phyloP scores from a whole-genome alignment of 208 protist genomes.

The Borovskyia barvae region DNA sequence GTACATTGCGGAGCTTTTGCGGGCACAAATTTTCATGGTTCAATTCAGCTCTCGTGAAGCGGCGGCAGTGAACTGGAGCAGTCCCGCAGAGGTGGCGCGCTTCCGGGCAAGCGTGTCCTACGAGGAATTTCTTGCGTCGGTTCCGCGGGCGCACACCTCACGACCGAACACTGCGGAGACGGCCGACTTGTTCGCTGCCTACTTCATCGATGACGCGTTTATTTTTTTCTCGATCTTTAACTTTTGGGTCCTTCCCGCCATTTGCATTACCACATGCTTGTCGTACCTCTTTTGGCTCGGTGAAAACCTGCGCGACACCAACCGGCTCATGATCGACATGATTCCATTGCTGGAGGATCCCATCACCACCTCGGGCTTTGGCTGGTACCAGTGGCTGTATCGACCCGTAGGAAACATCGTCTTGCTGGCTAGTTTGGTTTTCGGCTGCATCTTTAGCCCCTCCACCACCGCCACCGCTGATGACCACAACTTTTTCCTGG shows the following conservation, averaged over 20 bases:
- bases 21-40: constrained; percentile 64
- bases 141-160: constrained; percentile 14
- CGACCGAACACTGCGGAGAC: constrained; percentile 44
- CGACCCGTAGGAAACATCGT: constrained; percentile 44
- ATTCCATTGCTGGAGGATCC: constrained; percentile 74
- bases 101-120: constrained; percentile 25
- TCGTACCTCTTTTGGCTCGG: constrained; percentile 59
- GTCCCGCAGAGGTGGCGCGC: constrained; percentile 5
- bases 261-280: constrained; percentile 51
- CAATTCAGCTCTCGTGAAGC: constrained; percentile 20
- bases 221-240: constrained; percentile 66
- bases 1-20: constrained; percentile 61
- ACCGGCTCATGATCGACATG: constrained; percentile 43
- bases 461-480: constrained; percentile 26
- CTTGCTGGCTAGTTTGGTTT: constrained; percentile 48
- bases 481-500: constrained; percentile 60
- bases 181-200: constrained; percentile 42
- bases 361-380: constrained; percentile 52
- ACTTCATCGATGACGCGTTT: constrained; percentile 52
- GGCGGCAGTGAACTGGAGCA: constrained; percentile 20
- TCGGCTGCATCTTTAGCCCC: constrained; percentile 63
- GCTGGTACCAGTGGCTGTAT: constrained; percentile 33
- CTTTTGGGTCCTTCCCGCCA: constrained; percentile 56
- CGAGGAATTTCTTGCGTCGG: constrained; percentile 30
- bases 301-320: constrained; percentile 51